Conservation (phyloP, 2,329 filamentous ascomycete genomes). For the Alternaria longipes region DNA sequence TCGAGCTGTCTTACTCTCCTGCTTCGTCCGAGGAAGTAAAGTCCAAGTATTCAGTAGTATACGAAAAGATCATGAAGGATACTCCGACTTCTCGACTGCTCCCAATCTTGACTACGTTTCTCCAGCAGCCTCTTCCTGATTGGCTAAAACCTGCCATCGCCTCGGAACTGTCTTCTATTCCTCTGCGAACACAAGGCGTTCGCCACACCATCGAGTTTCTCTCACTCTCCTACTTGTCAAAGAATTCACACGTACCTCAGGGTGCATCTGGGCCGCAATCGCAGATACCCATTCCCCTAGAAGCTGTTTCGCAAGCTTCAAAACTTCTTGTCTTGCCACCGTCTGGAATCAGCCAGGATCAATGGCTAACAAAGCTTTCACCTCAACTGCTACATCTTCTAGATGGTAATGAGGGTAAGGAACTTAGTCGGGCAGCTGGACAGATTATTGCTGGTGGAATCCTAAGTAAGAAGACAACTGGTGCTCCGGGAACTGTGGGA, state of each 20-base stretch:
- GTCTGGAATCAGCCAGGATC: constrained; percentile 60
- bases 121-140: constrained; percentile 68
- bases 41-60: constrained; percentile 27
- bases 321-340: constrained; percentile 70
- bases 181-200: constrained; percentile 70
- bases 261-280: constrained; percentile 45
- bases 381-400: constrained; percentile 70
- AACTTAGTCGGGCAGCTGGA: constrained; percentile 66
- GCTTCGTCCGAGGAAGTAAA: constrained; percentile 16
- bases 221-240: constrained; percentile 70
- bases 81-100: constrained; percentile 65
- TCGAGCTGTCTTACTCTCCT: constrained; percentile 48
- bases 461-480: constrained; percentile 69
- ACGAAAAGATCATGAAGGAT: constrained; percentile 29
- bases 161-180: constrained; percentile 67
- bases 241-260: constrained; percentile 55
- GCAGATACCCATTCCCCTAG: constrained; percentile 69
- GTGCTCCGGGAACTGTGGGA: constrained; percentile 68
- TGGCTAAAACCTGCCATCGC: constrained; percentile 69
- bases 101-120: constrained; percentile 68
- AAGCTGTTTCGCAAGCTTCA: constrained; percentile 71
- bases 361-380: constrained; percentile 69
- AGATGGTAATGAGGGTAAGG: constrained; percentile 67
- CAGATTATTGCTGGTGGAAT: constrained; percentile 74
- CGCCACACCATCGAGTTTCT: constrained; percentile 75